Conservation (phyloP, 176 grass and related monocot genomes). For the Echinochloa phyllopogon region DNA sequence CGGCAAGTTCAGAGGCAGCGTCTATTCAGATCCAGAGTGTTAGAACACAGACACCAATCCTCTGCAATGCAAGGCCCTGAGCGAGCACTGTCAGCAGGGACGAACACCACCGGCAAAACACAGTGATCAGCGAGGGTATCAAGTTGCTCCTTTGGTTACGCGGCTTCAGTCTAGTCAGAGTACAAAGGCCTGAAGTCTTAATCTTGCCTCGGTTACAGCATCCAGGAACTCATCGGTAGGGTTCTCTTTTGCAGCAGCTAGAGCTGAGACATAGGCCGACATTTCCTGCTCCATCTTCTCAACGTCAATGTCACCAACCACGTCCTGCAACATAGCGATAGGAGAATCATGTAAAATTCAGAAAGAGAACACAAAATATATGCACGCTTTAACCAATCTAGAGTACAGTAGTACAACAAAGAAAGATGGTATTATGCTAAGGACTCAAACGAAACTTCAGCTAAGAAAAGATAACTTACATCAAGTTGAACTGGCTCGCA, state of each 20-base stretch:
- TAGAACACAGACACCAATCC: conserved; percentile 37
- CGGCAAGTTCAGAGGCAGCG: conserved; percentile 9
- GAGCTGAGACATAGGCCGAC: conserved; percentile 60
- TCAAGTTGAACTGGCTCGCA: conserved; percentile 72
- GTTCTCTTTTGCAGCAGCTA: conserved; percentile 85
- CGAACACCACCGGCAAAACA: neutral
- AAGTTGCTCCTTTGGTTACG: conserved; percentile 28
- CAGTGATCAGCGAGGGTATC: neutral
- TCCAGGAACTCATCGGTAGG: conserved; percentile 75
- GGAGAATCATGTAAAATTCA: conserved; percentile 2
- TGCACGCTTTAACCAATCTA: neutral
- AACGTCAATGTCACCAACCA: conserved; percentile 47
- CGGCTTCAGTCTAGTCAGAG: conserved; percentile 46
- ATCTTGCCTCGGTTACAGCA: conserved; percentile 66
- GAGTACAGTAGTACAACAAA: neutral
- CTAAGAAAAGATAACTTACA: conserved; percentile 55
- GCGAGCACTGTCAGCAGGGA: conserved; percentile 22
- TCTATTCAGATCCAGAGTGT: conserved; percentile 29
- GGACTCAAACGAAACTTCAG: neutral
- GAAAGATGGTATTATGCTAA: neutral
- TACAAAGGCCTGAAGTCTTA: conserved; percentile 74
- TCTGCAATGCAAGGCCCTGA: conserved; percentile 29
- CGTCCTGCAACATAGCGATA: conserved; percentile 50
- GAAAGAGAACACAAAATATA: neutral
- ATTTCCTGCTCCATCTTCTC: conserved; percentile 83